phyloP scores from a whole-genome alignment of 208 protist species.

The Balamuthia mandrillaris region DNA sequence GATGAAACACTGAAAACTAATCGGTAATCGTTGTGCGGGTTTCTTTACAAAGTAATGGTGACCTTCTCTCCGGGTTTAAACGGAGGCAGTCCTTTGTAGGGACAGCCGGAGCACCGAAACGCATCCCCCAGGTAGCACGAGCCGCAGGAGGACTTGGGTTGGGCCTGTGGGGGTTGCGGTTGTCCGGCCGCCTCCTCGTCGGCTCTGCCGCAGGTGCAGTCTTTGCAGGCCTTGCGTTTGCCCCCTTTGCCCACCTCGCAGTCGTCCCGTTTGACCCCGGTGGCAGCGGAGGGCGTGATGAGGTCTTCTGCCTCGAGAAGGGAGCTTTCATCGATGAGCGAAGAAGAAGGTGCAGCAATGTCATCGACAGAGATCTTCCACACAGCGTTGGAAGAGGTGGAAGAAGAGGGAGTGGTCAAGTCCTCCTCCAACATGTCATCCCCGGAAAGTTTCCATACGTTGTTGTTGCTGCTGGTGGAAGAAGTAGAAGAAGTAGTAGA shows the following conservation, averaged over 20 bases:
- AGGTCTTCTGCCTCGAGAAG: not conserved
- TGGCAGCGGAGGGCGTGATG: not conserved
- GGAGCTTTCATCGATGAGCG: slow-evolving; percentile 20
- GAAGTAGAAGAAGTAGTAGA: too few relatives aligned
- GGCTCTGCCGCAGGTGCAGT: slow-evolving; percentile 50
- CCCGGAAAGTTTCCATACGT: too few relatives aligned
- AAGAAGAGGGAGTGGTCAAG: too few relatives aligned
- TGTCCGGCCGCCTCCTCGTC: slow-evolving; percentile 6
- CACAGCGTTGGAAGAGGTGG: too few relatives aligned
- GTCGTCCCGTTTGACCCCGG: not conserved
- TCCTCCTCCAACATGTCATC: too few relatives aligned
- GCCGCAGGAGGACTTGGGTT: too few relatives aligned
- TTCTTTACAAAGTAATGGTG: too few relatives aligned
- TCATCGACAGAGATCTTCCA: not conserved
- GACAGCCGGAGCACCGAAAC: slow-evolving; percentile 59
- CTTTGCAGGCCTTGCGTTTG: slow-evolving; percentile 50
- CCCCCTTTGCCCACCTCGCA: not conserved
- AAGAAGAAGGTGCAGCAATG: too few relatives aligned
- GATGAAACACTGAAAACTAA: too few relatives aligned
- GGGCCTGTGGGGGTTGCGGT: not conserved
- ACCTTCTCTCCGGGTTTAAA: slow-evolving; percentile 56
- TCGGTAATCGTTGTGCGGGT: too few relatives aligned
- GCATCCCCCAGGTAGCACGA: slow-evolving; percentile 58
- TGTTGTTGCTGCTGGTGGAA: too few relatives aligned
- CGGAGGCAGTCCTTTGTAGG: slow-evolving; percentile 55